Conservation (phyloP, 768 basidiomycete genomes). For the Suillus ampliporus region DNA sequence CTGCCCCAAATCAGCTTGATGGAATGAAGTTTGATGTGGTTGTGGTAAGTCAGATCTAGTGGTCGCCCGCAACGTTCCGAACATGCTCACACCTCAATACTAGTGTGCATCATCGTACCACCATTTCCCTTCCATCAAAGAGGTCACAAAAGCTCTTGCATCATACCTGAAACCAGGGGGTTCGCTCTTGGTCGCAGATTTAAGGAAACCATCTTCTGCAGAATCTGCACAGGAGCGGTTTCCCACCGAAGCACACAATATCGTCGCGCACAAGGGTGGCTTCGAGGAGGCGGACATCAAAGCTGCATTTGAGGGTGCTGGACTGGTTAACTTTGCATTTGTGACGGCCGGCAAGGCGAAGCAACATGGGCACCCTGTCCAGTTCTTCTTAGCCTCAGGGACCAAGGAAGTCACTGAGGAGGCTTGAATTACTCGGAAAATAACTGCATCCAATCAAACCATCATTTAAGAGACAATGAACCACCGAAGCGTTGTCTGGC, state of each 20-base stretch:
- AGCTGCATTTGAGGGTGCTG: slow-evolving; percentile 56
- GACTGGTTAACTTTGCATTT: slow-evolving; percentile 52
- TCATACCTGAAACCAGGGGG: slow-evolving; percentile 68
- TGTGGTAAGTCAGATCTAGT: slow-evolving; percentile 60
- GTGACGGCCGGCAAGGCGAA: slow-evolving; percentile 38
- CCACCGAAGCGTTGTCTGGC: slow-evolving; percentile 77
- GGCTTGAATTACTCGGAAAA: not conserved
- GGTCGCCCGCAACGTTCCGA: not conserved
- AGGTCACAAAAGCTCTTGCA: slow-evolving; percentile 57
- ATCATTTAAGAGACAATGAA: slow-evolving; percentile 61
- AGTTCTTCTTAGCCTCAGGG: slow-evolving; percentile 65
- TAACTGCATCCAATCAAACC: not conserved
- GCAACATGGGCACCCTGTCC: slow-evolving; percentile 38
- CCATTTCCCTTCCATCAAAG: slow-evolving; percentile 57
- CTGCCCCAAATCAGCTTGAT: slow-evolving; percentile 51
- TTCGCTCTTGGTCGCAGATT: slow-evolving; percentile 61
- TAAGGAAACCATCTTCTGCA: slow-evolving; percentile 36
- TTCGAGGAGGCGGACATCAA: slow-evolving; percentile 56
- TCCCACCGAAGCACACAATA: slow-evolving; percentile 41
- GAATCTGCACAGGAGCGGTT: slow-evolving; percentile 33
- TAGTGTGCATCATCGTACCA: slow-evolving; percentile 73
- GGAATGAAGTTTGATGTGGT: slow-evolving; percentile 70
- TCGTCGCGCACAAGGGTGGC: slow-evolving; percentile 61
- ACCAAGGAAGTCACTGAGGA: slow-evolving; percentile 34
- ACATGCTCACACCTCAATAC: not conserved